Percentiles rank a stretch among this genome's conserved stretches.
Conservation (phyloP, 352 stramenopile species). For the Globisporangium nodosum region DNA sequence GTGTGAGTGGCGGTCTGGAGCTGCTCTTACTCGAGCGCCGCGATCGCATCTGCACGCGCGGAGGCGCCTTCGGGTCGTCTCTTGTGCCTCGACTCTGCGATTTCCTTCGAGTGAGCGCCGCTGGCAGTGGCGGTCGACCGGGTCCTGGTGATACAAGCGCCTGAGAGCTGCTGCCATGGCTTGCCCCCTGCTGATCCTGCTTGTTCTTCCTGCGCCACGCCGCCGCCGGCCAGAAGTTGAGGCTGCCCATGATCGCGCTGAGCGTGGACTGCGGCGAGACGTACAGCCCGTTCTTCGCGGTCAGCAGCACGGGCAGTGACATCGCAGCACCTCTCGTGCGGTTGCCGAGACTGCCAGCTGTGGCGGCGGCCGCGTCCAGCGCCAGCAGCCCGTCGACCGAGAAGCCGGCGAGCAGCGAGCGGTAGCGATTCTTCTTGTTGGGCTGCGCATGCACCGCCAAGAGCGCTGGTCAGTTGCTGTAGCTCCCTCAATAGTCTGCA, state of each 20-base stretch:
- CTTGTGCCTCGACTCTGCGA: not conserved
- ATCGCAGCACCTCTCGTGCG: not conserved
- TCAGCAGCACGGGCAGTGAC: not conserved
- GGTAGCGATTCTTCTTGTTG: constrained; percentile 11
- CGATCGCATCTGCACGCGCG: not conserved
- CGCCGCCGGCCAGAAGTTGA: constrained; percentile 4
- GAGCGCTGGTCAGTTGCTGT: not conserved
- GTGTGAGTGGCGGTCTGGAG: not conserved
- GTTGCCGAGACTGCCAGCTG: not conserved
- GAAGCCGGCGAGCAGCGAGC: constrained; percentile 11
- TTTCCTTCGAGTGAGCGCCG: not conserved
- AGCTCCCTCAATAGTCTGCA: not conserved
- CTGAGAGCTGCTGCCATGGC: not conserved
- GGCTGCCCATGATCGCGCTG: constrained; percentile 4
- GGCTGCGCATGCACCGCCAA: not conserved
- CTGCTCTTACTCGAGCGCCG: constrained; percentile 5
- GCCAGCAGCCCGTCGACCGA: constrained; percentile 10
- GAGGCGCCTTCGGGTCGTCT: not conserved
- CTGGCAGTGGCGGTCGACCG: not conserved
- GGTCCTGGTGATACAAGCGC: not conserved
- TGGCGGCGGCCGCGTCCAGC: not conserved
- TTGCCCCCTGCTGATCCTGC: not conserved
- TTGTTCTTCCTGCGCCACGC: constrained; percentile 8
- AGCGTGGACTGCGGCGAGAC: constrained; percentile 4
- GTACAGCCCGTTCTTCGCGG: constrained; percentile 1